Base-by-base conservation (phyloP, 1,284 basidiomycete species). In the Porodaedalea pini region DNA sequence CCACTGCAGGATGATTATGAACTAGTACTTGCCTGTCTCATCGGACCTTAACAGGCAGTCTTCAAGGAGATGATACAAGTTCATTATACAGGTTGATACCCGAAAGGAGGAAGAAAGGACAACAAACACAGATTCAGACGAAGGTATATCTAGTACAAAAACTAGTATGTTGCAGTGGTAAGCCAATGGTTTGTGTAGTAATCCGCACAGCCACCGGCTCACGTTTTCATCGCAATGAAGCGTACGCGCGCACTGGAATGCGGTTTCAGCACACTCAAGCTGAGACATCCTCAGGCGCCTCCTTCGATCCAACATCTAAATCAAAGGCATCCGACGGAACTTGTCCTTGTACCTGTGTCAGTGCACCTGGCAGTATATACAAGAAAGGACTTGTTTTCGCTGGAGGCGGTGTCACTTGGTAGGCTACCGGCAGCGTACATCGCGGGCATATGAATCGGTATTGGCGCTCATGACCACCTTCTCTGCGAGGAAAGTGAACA, bases 341-440 rank as follows among this genome's bases (percentile, higher is more conserved):
- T 68, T 91, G 86, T 21, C 89, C 89, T 72, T 92, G 89, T 62
- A 84, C 74, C 66, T 87, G 85, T 27, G 87, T 89, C 54, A 92
- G 75, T 21, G 89, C 85, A 21, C 89, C 89, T 40, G 81, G 75
- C 54, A 88, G 65, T 51, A 92, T 80, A 67, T 91, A 92, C 49
- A 91, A 65, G 69, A 81, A 91, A 1, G 86, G 81, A 1, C 79
- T 85, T 2, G 83, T 81, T 73, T 89, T 90, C 34, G 76, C 74
- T 25, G 88, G 87, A 1, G 85, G 86, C 11, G 87, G 84, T 19
- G 77, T 79, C 37, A 79, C 75, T 69, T 92, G 89, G 69, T 92
- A 92, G 44, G 80, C 89, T 60, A 92, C 81, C 29, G 80, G 78
- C 50, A 92, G 69, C 10, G 78, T 83, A 66, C 89, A 92, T 41